Percentiles rank a stretch among this genome's conserved stretches.
Evolutionary conservation across 176 grass and related monocot species (phyloP).

Genomic region (Elaeis guineensis): DNA sequence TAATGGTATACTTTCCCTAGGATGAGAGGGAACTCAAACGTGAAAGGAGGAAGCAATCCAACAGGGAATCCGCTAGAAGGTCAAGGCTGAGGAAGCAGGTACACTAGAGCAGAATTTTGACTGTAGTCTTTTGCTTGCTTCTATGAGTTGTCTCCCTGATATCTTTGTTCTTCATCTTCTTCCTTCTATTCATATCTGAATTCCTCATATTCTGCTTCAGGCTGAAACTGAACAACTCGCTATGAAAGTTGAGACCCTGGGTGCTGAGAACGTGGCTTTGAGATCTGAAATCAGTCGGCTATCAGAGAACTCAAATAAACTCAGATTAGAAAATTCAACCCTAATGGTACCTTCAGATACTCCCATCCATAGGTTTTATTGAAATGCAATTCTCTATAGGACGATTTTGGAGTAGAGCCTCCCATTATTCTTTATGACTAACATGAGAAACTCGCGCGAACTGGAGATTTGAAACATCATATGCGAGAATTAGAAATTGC

Average conservation of each 20-base stretch:
- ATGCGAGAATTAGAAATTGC: too few species aligned
- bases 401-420: too few species aligned
- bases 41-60: slow-evolving; percentile 72
- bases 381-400: too few species aligned
- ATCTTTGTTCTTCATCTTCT: background rate
- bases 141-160: background rate
- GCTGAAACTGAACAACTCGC: slow-evolving; percentile 64
- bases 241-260: slow-evolving; percentile 44
- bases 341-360: slow-evolving; percentile 38
- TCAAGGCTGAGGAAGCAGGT: slow-evolving; percentile 93
- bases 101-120: background rate
- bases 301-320: slow-evolving; percentile 40
- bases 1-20: slow-evolving; percentile 21
- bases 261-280: slow-evolving; percentile 48
- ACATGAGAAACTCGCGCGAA: too few species aligned
- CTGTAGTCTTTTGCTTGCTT: background rate
- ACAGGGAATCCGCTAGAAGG: slow-evolving; percentile 72
- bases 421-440: too few species aligned
- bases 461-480: too few species aligned
- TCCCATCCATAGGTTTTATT: too few species aligned
- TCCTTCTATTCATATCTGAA: too few species aligned
- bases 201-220: slow-evolving; percentile 27
- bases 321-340: slow-evolving; percentile 55
- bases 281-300: slow-evolving; percentile 58
- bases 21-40: slow-evolving; percentile 60